phyloP scores from a whole-genome alignment of 257 asterid genomes.

The Salvia rosmarinus region DNA sequence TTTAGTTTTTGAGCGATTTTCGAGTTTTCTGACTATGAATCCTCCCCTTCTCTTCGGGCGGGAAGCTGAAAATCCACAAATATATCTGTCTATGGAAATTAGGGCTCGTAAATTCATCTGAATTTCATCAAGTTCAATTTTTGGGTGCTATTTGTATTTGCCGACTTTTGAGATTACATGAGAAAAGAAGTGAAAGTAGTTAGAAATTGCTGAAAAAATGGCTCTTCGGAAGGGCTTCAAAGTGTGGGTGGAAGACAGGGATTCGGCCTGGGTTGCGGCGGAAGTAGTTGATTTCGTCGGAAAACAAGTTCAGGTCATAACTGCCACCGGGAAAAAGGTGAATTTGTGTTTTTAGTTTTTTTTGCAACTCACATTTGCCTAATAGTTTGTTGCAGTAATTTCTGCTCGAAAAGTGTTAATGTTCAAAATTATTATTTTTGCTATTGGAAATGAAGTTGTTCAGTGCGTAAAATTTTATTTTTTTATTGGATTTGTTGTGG shows the following conservation, averaged over 20 bases:
- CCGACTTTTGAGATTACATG: conserved; percentile 25
- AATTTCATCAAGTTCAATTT: conserved; percentile 36
- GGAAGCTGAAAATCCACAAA: conserved; percentile 55
- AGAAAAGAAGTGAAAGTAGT: conserved; percentile 15
- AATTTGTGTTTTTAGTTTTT: not conserved
- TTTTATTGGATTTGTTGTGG: conserved; percentile 4
- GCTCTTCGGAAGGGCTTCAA: conserved; percentile 73
- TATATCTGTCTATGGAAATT: conserved; percentile 37
- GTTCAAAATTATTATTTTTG: not conserved
- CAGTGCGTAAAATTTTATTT: not conserved
- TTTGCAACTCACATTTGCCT: too few relatives aligned
- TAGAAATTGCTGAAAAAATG: conserved; percentile 47
- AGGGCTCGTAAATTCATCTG: conserved; percentile 49
- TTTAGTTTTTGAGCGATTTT: conserved; percentile 10
- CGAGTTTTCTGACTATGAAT: conserved; percentile 32
- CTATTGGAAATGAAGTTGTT: not conserved
- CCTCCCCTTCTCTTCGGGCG: conserved; percentile 58
- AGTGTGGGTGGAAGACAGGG: conserved; percentile 90
- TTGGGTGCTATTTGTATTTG: not conserved
- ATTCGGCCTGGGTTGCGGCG: conserved; percentile 77
- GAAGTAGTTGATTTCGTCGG: conserved; percentile 70
- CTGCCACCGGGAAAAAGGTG: conserved; percentile 79
- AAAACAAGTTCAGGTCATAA: conserved; percentile 73
- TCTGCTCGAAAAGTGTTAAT: conserved; percentile 7
- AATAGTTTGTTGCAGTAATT: not conserved